Conservation (phyloP, 257 asterid species). For the Nicotiana knightiana region DNA sequence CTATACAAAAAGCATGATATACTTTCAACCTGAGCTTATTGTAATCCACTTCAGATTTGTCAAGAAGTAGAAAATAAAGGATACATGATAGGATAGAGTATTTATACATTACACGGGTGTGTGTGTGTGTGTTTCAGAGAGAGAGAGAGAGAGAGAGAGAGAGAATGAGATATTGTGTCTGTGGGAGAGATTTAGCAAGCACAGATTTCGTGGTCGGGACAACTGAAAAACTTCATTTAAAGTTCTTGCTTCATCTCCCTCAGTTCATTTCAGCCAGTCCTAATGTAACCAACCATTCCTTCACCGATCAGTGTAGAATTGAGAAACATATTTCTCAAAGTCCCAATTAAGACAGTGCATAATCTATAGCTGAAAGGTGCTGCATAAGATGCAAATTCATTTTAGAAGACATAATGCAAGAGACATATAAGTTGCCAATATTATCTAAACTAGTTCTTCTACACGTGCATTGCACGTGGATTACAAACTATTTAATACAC, state of each 20-base stretch:
- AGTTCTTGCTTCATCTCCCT: no score
- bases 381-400: not conserved
- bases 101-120: not conserved
- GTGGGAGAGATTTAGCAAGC: not conserved
- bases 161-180: not conserved
- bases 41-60: not conserved
- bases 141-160: not conserved
- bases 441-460: not conserved
- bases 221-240: no score
- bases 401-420: not conserved
- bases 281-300: not conserved
- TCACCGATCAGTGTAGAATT: not conserved
- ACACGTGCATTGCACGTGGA: no score
- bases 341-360: no score
- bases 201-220: not conserved
- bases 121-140: not conserved
- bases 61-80: not conserved
- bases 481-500: no score
- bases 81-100: not conserved
- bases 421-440: not conserved
- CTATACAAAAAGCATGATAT: not conserved
- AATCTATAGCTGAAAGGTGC: not conserved
- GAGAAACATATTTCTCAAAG: no score
- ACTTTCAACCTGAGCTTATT: not conserved
- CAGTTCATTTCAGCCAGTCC: not conserved